Conservation (phyloP, 1,284 basidiomycete species). For the Hymenochaete sp. region DNA sequence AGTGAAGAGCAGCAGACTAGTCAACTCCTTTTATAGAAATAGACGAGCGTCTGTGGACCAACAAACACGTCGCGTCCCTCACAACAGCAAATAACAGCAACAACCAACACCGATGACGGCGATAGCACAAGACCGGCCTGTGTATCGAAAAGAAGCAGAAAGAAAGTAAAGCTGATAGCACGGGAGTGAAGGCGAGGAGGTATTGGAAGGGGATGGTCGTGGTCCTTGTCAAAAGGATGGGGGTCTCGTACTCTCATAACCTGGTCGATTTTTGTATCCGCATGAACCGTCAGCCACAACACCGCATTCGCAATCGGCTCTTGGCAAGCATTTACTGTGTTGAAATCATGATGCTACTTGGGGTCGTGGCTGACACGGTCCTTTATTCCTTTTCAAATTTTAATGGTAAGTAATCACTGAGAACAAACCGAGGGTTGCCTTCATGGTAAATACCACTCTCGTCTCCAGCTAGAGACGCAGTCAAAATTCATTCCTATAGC, state of each 20-base stretch:
- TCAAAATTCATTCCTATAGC: no score
- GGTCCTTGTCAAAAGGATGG: conserved; percentile 15
- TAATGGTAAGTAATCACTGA: no score
- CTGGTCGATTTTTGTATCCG: neutral
- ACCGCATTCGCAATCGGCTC: no score
- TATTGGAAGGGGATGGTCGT: neutral
- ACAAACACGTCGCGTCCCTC: conserved; percentile 16
- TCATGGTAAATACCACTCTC: no score
- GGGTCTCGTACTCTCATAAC: neutral
- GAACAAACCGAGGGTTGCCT: no score
- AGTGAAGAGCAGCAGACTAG: neutral
- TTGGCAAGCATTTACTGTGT: no score
- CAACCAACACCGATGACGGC: neutral
- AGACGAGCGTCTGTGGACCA: conserved; percentile 3
- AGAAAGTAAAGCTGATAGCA: conserved; percentile 7
- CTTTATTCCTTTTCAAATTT: no score
- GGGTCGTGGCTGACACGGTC: no score
- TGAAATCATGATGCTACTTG: no score
- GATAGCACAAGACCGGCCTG: neutral
- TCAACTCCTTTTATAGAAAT: conserved; percentile 11
- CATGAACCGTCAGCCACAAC: neutral
- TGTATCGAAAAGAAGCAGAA: neutral
- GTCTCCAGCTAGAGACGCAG: no score
- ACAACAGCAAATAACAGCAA: conserved; percentile 1
- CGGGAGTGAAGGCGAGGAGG: neutral